phyloP scores from a whole-genome alignment of 2,329 filamentous ascomycete genomes.

The Xylaria sp. region DNA sequence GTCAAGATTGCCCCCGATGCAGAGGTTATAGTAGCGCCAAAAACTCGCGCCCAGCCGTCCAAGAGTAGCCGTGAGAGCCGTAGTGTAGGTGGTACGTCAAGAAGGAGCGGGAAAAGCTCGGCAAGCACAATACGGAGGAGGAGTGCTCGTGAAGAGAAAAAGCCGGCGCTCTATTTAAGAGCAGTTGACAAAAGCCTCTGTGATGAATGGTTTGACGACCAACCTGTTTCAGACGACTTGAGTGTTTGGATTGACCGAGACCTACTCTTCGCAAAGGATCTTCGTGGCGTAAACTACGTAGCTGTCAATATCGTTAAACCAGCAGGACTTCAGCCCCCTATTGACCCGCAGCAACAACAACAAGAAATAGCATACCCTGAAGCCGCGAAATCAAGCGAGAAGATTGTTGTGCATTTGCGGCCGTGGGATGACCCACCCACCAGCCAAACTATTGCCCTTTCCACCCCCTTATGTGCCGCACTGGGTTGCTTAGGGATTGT shows the following conservation, averaged over 20 bases:
- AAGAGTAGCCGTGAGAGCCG: conserved; percentile 77
- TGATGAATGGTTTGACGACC: conserved; percentile 82
- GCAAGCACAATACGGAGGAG: conserved; percentile 74
- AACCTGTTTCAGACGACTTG: conserved; percentile 67
- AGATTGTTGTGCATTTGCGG: conserved; percentile 78
- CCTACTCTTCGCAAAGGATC: conserved; percentile 74
- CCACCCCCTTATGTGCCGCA: conserved; percentile 77
- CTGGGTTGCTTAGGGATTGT: conserved; percentile 79
- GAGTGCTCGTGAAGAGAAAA: conserved; percentile 71
- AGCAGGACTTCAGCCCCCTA: conserved; percentile 75
- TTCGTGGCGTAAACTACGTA: conserved; percentile 82
- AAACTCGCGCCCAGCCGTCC: conserved; percentile 78
- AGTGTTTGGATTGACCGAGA: conserved; percentile 89
- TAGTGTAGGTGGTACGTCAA: conserved; percentile 82
- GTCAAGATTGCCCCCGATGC: conserved; percentile 94
- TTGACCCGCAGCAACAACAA: conserved; percentile 74
- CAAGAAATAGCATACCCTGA: conserved; percentile 72
- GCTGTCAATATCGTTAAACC: conserved; percentile 89
- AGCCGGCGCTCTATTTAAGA: conserved; percentile 79
- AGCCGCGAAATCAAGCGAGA: conserved; percentile 66
- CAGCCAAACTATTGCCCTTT: conserved; percentile 81
- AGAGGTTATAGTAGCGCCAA: conserved; percentile 96
- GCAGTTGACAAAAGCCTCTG: conserved; percentile 78
- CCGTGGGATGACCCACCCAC: conserved; percentile 91
- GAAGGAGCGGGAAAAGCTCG: conserved; percentile 79